These are phyloP conservation scores for Serendipita sp. DNA, from an alignment of 768 basidiomycete genomes.

Conservation along the genomic window DNA sequence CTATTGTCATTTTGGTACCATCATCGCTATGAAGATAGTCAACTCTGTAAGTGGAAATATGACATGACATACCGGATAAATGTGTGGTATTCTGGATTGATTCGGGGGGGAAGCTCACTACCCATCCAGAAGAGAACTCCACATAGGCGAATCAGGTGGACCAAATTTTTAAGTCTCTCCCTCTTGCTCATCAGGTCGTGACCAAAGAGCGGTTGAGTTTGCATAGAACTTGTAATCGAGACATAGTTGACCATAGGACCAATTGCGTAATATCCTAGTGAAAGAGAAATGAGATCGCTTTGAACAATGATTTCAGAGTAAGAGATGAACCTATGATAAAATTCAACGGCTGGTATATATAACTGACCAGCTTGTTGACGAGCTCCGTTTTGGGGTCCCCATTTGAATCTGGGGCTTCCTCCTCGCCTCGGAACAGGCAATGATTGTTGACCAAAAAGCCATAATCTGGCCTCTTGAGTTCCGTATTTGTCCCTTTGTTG, in stretches of 20 bases:
- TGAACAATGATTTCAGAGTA: not conserved
- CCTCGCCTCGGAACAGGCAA: constrained; percentile 17
- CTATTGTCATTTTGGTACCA: not conserved
- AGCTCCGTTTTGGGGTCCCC: constrained; percentile 14
- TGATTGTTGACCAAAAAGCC: constrained; percentile 12
- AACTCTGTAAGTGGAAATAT: not conserved
- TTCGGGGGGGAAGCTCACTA: not conserved
- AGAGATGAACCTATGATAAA: constrained; percentile 15
- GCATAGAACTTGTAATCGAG: not conserved
- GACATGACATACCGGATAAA: not conserved
- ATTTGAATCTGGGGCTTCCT: constrained; percentile 10
- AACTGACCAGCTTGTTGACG: constrained; percentile 11
- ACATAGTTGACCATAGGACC: not conserved
- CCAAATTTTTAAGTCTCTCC: not conserved
- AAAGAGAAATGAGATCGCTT: too few relatives aligned
- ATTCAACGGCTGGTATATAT: constrained; percentile 15
- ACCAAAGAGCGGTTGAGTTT: constrained; percentile 12
- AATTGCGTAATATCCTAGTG: not conserved
- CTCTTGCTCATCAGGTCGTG: not conserved
- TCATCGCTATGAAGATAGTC: not conserved
- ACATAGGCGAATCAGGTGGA: not conserved
- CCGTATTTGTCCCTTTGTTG: constrained; percentile 12
- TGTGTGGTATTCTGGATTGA: not conserved
- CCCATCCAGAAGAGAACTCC: not conserved
- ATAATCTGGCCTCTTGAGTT: constrained; percentile 12